Evolutionary conservation across 768 basidiomycete genomes (phyloP), one percentile per base, ranked within the genome.

Genomic region (Nidularia pulvinata): DNA sequence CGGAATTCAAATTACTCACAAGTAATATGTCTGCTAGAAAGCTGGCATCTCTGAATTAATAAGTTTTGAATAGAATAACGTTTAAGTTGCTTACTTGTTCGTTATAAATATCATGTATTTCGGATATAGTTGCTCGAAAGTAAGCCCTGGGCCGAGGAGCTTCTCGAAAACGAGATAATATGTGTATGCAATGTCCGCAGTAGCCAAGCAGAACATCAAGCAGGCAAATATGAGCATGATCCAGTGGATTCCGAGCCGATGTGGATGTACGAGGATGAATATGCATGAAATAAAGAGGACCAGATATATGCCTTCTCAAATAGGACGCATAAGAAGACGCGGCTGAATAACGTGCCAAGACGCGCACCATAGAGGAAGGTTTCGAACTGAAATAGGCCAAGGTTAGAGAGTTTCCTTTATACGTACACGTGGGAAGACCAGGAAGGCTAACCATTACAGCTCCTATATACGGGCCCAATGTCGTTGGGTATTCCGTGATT

Each of bases 31-130:
- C 69, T 5, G 69, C 71, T 25, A 72, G 43, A 25, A 71, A 59
- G 50, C 69, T 70, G n/a, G 16, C 35, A 22, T 14, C 45, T 19
- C 13, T 13, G 34, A 9, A 46, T 36, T 13, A 9, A 49, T 47
- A 43, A 44, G 32, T 22, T 37, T 36, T 44, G 5, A 16, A 11
- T 25, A 22, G 5, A 16, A 33, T 10, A 13, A 2, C 19, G 44
- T 14, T 7, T 7, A 49, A 46, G 34, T 30, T 7, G 58, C 72
- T 54, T 51, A 76, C 73, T 70, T 74, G 52, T 74, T 76, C 16
- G 71, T 68, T 7, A 73, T 66, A 57, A 69, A 73, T 6, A 76
- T 55, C 46, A 65, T 63, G 30, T 69, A 72, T 48, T 74, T 73
- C 0, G 71, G 68, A 22, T 66, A 61, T 25, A 70, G 43, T 32